A percentile compares a stretch with the other conserved stretches of the same genome.
Conservation (phyloP, 2,329 filamentous ascomycete species). For the Arthrobotrys conoides region DNA sequence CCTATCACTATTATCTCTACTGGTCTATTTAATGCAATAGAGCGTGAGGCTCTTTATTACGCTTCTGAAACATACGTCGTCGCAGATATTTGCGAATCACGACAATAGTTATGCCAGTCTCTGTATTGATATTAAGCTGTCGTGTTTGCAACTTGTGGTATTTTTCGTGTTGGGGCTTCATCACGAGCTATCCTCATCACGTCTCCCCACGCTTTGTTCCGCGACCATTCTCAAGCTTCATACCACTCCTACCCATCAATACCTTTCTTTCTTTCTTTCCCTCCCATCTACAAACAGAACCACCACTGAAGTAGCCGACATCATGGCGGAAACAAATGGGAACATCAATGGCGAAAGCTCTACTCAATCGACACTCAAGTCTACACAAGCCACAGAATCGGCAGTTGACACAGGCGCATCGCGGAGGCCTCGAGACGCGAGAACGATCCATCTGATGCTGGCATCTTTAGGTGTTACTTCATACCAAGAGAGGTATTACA, state of each 20-base stretch:
- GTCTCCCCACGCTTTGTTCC: constrained; percentile 5
- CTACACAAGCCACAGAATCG: constrained; percentile 53
- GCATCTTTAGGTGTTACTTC: constrained; percentile 82
- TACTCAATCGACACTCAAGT: constrained; percentile 48
- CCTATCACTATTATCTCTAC: too few species aligned
- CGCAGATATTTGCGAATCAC: too few species aligned
- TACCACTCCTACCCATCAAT: background rate
- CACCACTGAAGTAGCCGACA: too few species aligned
- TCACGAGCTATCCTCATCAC: constrained; percentile 22
- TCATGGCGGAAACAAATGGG: constrained; percentile 56
- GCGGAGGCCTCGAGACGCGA: constrained; percentile 80
- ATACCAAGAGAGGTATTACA: constrained; percentile 77
- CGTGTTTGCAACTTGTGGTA: constrained; percentile 21
- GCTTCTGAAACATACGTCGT: too few species aligned
- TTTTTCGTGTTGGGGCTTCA: constrained; percentile 20
- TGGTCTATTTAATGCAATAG: too few species aligned
- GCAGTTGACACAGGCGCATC: constrained; percentile 65
- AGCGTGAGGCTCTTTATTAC: too few species aligned
- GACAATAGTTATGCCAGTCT: too few species aligned
- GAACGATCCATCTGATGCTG: constrained; percentile 83
- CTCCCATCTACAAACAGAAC: background rate
- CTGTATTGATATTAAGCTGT: too few species aligned
- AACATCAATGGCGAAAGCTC: constrained; percentile 54
- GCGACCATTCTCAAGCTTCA: background rate
- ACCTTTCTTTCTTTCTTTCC: background rate